Base-by-base conservation (phyloP, 345 rosid genomes). In the Microthlaspi erraticum region DNA sequence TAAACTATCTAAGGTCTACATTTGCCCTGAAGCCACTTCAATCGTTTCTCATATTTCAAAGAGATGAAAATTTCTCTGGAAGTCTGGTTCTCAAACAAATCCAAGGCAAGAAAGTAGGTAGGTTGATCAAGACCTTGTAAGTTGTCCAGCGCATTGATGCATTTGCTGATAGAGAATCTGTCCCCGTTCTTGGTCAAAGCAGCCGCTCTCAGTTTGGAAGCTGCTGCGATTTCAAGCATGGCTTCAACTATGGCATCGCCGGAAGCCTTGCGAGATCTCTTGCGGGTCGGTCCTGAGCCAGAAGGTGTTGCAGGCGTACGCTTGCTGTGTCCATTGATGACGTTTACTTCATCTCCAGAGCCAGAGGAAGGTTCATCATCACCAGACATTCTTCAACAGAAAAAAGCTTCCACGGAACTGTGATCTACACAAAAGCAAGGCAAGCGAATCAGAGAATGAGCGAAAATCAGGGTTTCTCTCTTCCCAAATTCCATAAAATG, bases 171-270 rank as follows among this genome's bases (percentile, higher is more conserved):
- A 8, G 96, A 89, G 81, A 85, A 88, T 17, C 82, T 85, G 26
- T 89, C 98, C 37, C 80, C 89, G 7, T 75, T 86, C 81, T 81
- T 89, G 58, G 81, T 69, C 55, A 88, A 82, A 23, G 90, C 83
- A 3, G 90, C 82, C 0, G 93, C 89, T 83, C 96, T 86, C 90
- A 81, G 80, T 71, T 85, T 87, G 1, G 87, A 93, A 63, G 88
- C 96, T 54, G 93, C 88, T 1, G 97, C 97, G 31, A 93, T 93
- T 78, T 88, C 93, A 5, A 90, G 83, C 96, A 88, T 90, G 14
- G 97, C 98, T 49, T 93, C 98, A 32, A 87, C 96, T 34, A 86
- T 90, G 42, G 96, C 90, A 74, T 88, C 93, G 41, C 96, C 97
- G 8, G 86, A 80, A 51, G 90, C 90, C 77, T 86, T 86, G 39